These are phyloP conservation scores for Pharus latifolius DNA, from an alignment of 176 grass and related monocot species.

Conservation along the genomic window DNA sequence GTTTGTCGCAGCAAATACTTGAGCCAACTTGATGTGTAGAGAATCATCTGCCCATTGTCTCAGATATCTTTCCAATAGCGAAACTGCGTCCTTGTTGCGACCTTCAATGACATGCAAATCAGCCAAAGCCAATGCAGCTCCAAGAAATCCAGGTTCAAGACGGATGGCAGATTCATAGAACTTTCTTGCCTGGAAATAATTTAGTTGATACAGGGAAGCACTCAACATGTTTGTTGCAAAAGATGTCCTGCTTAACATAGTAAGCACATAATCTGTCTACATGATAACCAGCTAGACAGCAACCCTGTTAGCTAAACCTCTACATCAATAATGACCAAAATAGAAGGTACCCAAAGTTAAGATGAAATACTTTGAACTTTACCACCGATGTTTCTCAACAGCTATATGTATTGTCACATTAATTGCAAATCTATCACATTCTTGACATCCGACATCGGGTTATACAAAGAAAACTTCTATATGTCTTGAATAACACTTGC, in stretches of 20 bases:
- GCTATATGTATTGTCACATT: not conserved
- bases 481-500: not conserved
- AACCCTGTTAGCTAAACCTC: not conserved
- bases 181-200: conserved; percentile 70
- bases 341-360: not conserved
- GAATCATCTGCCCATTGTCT: conserved; percentile 86
- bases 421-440: not conserved
- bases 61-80: conserved; percentile 77
- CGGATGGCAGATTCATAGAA: conserved; percentile 96
- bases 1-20: conserved; percentile 80
- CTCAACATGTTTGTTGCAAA: not conserved
- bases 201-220: not conserved
- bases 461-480: not conserved
- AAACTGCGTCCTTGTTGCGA: conserved; percentile 76
- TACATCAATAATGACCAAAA: not conserved
- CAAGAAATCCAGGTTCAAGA: conserved; percentile 87
- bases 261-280: not conserved
- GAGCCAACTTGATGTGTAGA: conserved; percentile 88
- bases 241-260: not conserved
- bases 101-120: conserved; percentile 81
- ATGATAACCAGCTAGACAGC: not conserved
- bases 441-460: not conserved
- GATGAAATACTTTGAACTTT: not conserved
- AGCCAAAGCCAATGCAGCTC: conserved; percentile 86
- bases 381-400: not conserved